phyloP scores from a whole-genome alignment of 805 yeast genomes.

The Ogataea pini region DNA sequence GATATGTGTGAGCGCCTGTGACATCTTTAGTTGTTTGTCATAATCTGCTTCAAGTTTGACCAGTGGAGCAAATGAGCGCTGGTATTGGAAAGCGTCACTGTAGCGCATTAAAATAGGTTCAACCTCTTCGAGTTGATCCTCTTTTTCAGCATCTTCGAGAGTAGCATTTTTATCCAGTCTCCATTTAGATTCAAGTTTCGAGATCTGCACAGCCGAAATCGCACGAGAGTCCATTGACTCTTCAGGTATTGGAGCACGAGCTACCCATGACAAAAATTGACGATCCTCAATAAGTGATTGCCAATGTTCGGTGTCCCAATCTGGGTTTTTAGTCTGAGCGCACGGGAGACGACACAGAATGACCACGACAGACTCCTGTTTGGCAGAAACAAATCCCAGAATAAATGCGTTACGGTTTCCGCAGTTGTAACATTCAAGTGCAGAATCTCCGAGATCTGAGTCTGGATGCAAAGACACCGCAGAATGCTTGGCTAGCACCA shows the following conservation, averaged over 20 bases:
- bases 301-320: constrained; percentile 91
- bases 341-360: constrained; percentile 87
- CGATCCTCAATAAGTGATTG: constrained; percentile 80
- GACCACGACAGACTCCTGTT: constrained; percentile 82
- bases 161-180: constrained; percentile 69
- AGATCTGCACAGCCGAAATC: constrained; percentile 65
- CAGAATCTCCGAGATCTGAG: constrained; percentile 83
- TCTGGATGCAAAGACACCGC: constrained; percentile 73
- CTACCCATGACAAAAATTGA: constrained; percentile 80
- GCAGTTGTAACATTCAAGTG: constrained; percentile 87
- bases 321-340: constrained; percentile 68
- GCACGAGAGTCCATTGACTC: constrained; percentile 55
- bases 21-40: constrained; percentile 72
- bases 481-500: constrained; percentile 79
- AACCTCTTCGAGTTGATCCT: constrained; percentile 57
- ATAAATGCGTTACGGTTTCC: constrained; percentile 79
- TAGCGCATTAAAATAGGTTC: constrained; percentile 76
- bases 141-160: constrained; percentile 60
- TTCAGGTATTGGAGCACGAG: constrained; percentile 65
- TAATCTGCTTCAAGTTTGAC: constrained; percentile 80
- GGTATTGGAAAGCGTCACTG: constrained; percentile 82
- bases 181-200: constrained; percentile 81
- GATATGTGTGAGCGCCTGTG: constrained; percentile 73
- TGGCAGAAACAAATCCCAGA: constrained; percentile 85
- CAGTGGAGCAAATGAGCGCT: constrained; percentile 79